Conservation (phyloP, 257 asterid genomes). For the Salvia miltiorrhiza region DNA sequence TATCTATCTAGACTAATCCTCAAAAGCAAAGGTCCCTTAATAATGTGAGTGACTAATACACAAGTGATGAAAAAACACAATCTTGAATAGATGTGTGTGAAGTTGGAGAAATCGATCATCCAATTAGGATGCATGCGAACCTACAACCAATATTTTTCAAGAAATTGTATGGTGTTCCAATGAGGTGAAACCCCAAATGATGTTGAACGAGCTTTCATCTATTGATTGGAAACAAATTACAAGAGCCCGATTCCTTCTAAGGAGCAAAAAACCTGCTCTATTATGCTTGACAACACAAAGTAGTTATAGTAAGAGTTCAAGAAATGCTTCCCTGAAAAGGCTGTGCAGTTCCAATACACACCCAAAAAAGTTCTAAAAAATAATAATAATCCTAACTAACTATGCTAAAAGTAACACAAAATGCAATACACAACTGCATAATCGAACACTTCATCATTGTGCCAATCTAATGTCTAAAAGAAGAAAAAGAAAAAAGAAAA, state of each 20-base stretch:
- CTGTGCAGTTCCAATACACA: constrained; percentile 14
- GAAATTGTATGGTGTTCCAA: too few species aligned
- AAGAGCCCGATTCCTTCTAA: neutral
- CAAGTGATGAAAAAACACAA: too few species aligned
- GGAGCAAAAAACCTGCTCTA: constrained; percentile 12
- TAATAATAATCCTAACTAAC: neutral
- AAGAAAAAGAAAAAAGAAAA: neutral
- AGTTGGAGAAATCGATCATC: too few species aligned
- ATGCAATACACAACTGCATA: constrained; percentile 12
- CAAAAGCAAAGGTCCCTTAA: too few species aligned
- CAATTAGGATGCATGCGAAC: too few species aligned
- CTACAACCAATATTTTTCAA: too few species aligned
- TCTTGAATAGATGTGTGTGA: too few species aligned
- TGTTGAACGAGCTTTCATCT: too few species aligned
- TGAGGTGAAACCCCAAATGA: too few species aligned
- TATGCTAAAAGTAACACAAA: neutral
- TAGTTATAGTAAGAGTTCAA: constrained; percentile 11
- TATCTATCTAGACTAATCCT: too few species aligned
- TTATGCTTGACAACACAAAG: constrained; percentile 11
- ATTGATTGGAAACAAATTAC: neutral
- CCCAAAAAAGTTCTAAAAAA: neutral
- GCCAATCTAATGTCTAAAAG: neutral
- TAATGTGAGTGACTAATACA: too few species aligned
- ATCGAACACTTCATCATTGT: constrained; percentile 14
- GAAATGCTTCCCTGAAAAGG: constrained; percentile 4